Evolutionary conservation across 495 filamentous ascomycete species (phyloP).

Genomic region (Saxophila tyrrhenica): DNA sequence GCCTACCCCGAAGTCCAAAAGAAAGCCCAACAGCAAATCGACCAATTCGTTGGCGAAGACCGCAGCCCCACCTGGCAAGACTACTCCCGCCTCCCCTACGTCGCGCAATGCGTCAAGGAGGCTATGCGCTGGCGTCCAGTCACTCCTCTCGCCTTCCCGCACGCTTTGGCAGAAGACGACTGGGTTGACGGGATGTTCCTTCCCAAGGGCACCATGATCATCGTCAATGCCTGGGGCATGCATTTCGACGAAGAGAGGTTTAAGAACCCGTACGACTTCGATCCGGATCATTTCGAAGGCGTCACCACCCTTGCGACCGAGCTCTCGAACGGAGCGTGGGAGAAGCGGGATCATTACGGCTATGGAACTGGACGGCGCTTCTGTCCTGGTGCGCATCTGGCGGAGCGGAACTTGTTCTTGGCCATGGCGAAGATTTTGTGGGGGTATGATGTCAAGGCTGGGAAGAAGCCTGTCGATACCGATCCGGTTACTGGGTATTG

Average conservation of each 20-base stretch:
- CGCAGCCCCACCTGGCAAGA: slow-evolving; percentile 17
- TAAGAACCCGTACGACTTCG: slow-evolving; percentile 17
- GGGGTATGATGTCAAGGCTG: slow-evolving; percentile 16
- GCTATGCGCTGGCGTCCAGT: slow-evolving; percentile 22
- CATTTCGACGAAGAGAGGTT: slow-evolving; percentile 16
- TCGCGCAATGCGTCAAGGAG: slow-evolving; percentile 22
- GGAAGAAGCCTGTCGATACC: slow-evolving; percentile 9
- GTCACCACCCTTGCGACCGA: slow-evolving; percentile 16
- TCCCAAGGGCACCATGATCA: slow-evolving; percentile 20
- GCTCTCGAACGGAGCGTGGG: slow-evolving; percentile 12
- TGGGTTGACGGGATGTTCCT: slow-evolving; percentile 20
- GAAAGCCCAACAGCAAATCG: slow-evolving; percentile 29
- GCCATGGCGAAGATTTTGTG: slow-evolving; percentile 20
- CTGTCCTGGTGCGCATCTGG: slow-evolving; percentile 22
- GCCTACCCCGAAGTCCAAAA: slow-evolving; percentile 31
- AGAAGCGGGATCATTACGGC: slow-evolving; percentile 22
- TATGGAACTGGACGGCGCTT: slow-evolving; percentile 21
- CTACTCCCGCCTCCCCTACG: slow-evolving; percentile 16
- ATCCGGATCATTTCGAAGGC: slow-evolving; percentile 20
- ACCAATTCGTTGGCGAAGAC: slow-evolving; percentile 18
- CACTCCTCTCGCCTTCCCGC: slow-evolving; percentile 17
- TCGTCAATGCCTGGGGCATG: slow-evolving; percentile 21
- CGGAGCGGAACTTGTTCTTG: slow-evolving; percentile 15
- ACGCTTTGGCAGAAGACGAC: slow-evolving; percentile 22
- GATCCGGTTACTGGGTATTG: slow-evolving; percentile 25